These are phyloP conservation scores for Exidia glandulosa DNA, from an alignment of 768 basidiomycete genomes.

Conservation along the genomic window DNA sequence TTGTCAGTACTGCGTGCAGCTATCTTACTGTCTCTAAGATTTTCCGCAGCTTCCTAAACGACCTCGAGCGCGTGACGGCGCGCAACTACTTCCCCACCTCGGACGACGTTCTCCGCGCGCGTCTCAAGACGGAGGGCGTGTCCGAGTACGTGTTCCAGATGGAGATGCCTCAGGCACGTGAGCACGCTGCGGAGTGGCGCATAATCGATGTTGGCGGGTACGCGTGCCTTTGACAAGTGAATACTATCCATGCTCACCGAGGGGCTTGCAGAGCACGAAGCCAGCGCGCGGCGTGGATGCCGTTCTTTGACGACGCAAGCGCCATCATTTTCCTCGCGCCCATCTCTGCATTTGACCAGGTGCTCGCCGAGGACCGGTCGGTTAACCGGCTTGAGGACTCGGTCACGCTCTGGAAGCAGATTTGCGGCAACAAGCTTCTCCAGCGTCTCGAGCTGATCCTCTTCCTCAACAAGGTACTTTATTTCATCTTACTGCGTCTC, in stretches of 20 bases:
- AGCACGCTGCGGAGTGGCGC: constrained; percentile 43
- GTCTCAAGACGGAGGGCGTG: constrained; percentile 32
- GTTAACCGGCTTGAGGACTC: constrained; percentile 73
- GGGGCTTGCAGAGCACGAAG: too few relatives aligned
- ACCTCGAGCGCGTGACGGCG: constrained; percentile 36
- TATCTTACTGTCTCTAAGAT: neutral
- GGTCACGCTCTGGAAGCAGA: constrained; percentile 60
- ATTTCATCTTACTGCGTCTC: neutral
- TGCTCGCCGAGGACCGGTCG: constrained; percentile 55
- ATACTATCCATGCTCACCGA: too few relatives aligned
- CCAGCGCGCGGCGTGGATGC: constrained; percentile 39
- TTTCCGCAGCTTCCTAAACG: constrained; percentile 36
- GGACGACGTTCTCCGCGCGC: constrained; percentile 44
- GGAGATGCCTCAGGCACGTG: constrained; percentile 28
- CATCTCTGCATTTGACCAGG: constrained; percentile 64
- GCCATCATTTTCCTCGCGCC: constrained; percentile 74
- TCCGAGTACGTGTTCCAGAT: constrained; percentile 7
- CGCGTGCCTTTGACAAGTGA: too few relatives aligned
- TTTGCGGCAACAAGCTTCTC: constrained; percentile 62
- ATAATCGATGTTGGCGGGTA: constrained; percentile 43
- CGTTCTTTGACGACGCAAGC: constrained; percentile 62
- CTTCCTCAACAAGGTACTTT: constrained; percentile 55
- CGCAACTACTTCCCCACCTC: constrained; percentile 30
- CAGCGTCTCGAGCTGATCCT: constrained; percentile 59
- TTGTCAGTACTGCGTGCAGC: constrained; percentile 39